These are phyloP conservation scores for Syzygium jambos DNA, from an alignment of 345 rosid genomes.

Conservation along the genomic window DNA sequence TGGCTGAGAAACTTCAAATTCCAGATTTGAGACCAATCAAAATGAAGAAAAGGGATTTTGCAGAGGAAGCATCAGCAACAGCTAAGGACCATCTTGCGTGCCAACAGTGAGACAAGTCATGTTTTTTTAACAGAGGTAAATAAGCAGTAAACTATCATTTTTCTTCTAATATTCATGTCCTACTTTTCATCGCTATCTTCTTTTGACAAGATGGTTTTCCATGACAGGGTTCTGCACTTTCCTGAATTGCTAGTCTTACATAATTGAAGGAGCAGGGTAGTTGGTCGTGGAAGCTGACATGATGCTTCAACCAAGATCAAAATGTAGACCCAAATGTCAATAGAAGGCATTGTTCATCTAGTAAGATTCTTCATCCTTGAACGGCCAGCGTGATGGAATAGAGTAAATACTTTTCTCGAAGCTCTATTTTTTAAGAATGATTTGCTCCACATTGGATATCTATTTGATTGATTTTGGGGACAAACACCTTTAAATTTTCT, in stretches of 20 bases:
- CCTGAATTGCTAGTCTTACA: neutral
- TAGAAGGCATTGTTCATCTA: too few species aligned
- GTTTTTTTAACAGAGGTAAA: neutral
- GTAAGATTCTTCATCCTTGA: neutral
- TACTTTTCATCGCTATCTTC: neutral
- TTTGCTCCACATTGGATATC: too few species aligned
- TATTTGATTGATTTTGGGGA: too few species aligned
- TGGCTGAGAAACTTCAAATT: neutral
- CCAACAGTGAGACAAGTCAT: too few species aligned
- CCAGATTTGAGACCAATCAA: neutral
- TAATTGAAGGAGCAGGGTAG: neutral
- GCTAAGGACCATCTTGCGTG: neutral
- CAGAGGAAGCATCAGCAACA: neutral
- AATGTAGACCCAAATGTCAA: too few species aligned
- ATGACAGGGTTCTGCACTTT: neutral
- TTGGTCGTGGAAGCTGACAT: neutral
- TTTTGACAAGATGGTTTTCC: neutral
- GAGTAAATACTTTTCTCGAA: too few species aligned
- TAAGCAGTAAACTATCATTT: neutral
- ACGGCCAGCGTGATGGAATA: accelerated
- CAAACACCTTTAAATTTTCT: too few species aligned
- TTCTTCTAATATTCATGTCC: neutral
- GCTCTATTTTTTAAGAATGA: too few species aligned
- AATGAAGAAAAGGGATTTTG: neutral
- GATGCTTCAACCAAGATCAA: neutral